These are phyloP conservation scores for Fusarium sp. DNA, from an alignment of 2,329 filamentous ascomycete genomes.

Conservation along the genomic window DNA sequence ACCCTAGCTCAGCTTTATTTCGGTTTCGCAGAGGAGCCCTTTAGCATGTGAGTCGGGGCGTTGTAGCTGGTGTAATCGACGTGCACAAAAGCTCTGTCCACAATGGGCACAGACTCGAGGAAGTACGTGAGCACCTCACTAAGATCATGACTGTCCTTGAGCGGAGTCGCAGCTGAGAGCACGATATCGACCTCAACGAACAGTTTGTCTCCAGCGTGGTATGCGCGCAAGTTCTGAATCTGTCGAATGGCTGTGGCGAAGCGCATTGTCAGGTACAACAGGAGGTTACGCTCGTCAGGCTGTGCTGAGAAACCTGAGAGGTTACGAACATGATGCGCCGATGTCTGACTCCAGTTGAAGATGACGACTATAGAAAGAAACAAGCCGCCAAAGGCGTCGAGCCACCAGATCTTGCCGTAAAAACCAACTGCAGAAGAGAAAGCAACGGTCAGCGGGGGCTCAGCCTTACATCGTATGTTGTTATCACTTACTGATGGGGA, in stretches of 20 bases:
- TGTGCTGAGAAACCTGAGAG: slow-evolving; percentile 82
- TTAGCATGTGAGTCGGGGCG: slow-evolving; percentile 69
- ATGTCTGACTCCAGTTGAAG: slow-evolving; percentile 80
- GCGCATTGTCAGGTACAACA: slow-evolving; percentile 92
- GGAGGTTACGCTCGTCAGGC: slow-evolving; percentile 83
- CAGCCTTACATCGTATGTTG: slow-evolving; percentile 10
- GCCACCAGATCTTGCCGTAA: slow-evolving; percentile 83
- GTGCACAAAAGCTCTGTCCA: slow-evolving; percentile 78
- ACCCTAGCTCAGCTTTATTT: slow-evolving; percentile 29
- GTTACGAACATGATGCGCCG: slow-evolving; percentile 81
- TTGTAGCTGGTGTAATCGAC: slow-evolving; percentile 74
- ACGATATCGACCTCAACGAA: slow-evolving; percentile 87
- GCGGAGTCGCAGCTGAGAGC: slow-evolving; percentile 77
- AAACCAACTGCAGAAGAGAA: slow-evolving; percentile 68
- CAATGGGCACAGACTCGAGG: slow-evolving; percentile 83
- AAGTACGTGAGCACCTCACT: slow-evolving; percentile 84
- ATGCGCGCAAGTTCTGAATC: slow-evolving; percentile 87
- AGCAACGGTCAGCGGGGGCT: slow-evolving; percentile 24
- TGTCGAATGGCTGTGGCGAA: slow-evolving; percentile 89
- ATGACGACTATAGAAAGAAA: slow-evolving; percentile 84
- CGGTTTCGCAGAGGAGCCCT: slow-evolving; percentile 44
- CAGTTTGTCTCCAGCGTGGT: slow-evolving; percentile 86
- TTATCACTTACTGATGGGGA: slow-evolving; percentile 72
- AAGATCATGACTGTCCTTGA: slow-evolving; percentile 86
- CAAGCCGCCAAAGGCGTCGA: slow-evolving; percentile 83